Conservation (phyloP, 495 filamentous ascomycete genomes). For the Neurospora sp. region DNA sequence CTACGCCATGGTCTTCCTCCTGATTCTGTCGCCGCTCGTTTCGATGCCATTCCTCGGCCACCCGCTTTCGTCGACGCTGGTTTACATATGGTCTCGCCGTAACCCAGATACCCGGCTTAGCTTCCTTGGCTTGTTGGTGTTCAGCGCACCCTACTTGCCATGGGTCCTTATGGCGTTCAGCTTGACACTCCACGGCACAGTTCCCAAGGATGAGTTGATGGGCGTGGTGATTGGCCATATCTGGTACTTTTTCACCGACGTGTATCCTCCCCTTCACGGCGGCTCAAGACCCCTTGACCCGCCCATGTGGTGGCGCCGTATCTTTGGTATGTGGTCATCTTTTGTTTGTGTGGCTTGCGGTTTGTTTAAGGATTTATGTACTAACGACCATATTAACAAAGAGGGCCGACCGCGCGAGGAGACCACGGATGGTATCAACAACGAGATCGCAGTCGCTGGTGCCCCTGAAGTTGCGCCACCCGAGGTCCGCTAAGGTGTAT, state of each 20-base stretch:
- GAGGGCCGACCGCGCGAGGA: slow-evolving; percentile 36
- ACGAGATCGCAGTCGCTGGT: slow-evolving; percentile 43
- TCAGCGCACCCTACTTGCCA: slow-evolving; percentile 87
- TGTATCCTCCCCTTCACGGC: slow-evolving; percentile 83
- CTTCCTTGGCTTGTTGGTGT: slow-evolving; percentile 82
- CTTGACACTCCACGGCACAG: slow-evolving; percentile 68
- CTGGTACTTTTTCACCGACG: slow-evolving; percentile 97
- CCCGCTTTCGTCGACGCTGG: slow-evolving; percentile 77
- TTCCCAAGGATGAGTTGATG: slow-evolving; percentile 93
- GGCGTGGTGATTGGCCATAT: slow-evolving; percentile 89
- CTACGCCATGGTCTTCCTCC: slow-evolving; percentile 68
- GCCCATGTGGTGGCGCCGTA: slow-evolving; percentile 77
- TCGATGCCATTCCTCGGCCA: slow-evolving; percentile 88
- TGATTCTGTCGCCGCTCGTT: slow-evolving; percentile 71
- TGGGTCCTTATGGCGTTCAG: slow-evolving; percentile 95
- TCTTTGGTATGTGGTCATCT: slow-evolving; percentile 48
- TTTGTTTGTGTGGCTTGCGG: neutral
- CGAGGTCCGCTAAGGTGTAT: slow-evolving; percentile 18
- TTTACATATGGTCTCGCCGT: slow-evolving; percentile 96
- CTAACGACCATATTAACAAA: slow-evolving; percentile 4
- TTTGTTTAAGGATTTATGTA: neutral
- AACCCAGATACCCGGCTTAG: slow-evolving; percentile 88
- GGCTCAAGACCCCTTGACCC: slow-evolving; percentile 84
- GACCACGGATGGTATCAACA: slow-evolving; percentile 37
- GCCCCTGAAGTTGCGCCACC: slow-evolving; percentile 17